Percentiles rank a stretch among this genome's conserved stretches.
phyloP scores from a whole-genome alignment of 768 basidiomycete species.

The Trametes punicea region DNA sequence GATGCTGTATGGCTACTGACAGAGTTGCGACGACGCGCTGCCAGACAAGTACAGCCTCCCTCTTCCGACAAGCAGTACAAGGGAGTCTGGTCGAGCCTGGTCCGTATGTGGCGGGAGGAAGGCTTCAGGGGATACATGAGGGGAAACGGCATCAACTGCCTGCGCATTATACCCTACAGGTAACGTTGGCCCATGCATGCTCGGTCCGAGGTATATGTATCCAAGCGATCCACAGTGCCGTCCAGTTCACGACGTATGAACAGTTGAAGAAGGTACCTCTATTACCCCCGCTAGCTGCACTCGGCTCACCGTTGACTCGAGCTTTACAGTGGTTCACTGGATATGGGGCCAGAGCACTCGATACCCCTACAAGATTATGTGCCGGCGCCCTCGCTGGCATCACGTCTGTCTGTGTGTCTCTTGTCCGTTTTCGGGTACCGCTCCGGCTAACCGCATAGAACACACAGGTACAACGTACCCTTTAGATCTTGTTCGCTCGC shows the following conservation, averaged over 20 bases:
- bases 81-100: slow-evolving; percentile 80
- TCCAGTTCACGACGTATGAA: slow-evolving; percentile 87
- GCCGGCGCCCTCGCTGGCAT: slow-evolving; percentile 93
- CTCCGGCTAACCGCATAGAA: background rate
- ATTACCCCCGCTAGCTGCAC: background rate
- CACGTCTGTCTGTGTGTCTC: slow-evolving; percentile 81
- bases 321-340: slow-evolving; percentile 59
- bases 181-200: slow-evolving; percentile 4
- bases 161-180: slow-evolving; percentile 88
- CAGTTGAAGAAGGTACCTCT: slow-evolving; percentile 76
- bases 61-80: slow-evolving; percentile 64
- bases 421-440: background rate
- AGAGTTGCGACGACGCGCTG: background rate
- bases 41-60: slow-evolving; percentile 86
- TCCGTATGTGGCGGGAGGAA: slow-evolving; percentile 91
- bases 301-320: slow-evolving; percentile 19
- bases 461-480: slow-evolving; percentile 79
- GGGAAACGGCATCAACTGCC: slow-evolving; percentile 88
- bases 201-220: background rate
- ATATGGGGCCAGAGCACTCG: slow-evolving; percentile 69
- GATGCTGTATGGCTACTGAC: background rate
- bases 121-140: slow-evolving; percentile 92
- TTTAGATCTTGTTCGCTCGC: slow-evolving; percentile 87
- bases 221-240: slow-evolving; percentile 51
- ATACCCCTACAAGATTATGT: slow-evolving; percentile 82